Percentiles rank a stretch among this genome's conserved stretches.
phyloP scores from a whole-genome alignment of 805 yeast genomes.

The Candida easanensis region DNA sequence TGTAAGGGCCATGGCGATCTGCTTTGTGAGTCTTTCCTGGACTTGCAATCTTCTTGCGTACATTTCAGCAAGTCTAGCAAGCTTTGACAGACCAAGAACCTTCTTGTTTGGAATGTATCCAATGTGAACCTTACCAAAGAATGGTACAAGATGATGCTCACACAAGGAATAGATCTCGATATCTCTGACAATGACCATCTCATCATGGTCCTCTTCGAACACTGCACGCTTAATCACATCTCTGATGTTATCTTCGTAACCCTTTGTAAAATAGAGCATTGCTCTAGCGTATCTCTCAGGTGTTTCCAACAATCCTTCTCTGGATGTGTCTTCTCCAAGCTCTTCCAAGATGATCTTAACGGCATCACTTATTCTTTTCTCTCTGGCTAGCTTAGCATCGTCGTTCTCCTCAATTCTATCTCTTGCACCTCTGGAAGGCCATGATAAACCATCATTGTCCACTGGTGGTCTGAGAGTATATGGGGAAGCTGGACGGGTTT shows the following conservation, averaged over 20 bases:
- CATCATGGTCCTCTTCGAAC: conserved; percentile 97
- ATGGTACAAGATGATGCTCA: conserved; percentile 97
- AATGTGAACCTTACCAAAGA: conserved; percentile 94
- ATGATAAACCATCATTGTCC: conserved; percentile 86
- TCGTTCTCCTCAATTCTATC: conserved; percentile 64
- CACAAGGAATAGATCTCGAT: conserved; percentile 90
- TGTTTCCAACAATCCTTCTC: conserved; percentile 91
- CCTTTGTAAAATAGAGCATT: conserved; percentile 92
- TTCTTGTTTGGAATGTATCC: conserved; percentile 96
- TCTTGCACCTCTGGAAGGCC: conserved; percentile 91
- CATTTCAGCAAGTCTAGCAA: conserved; percentile 97
- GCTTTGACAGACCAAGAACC: conserved; percentile 87
- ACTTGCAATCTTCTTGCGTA: conserved; percentile 93
- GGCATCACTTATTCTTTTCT: conserved; percentile 77
- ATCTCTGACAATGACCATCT: conserved; percentile 96
- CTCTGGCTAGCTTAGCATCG: conserved; percentile 65
- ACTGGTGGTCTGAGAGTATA: conserved; percentile 82
- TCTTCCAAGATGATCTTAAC: conserved; percentile 66
- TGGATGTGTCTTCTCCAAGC: conserved; percentile 83
- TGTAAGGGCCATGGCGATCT: conserved; percentile 92
- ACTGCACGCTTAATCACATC: conserved; percentile 90
- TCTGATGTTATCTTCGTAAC: conserved; percentile 90
- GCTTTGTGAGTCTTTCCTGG: conserved; percentile 96
- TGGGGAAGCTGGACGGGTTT: conserved; percentile 76
- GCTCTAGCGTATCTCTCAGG: conserved; percentile 97